Evolutionary conservation across 768 basidiomycete species (phyloP).

Genomic region (Omphalotus guepiniiformis): DNA sequence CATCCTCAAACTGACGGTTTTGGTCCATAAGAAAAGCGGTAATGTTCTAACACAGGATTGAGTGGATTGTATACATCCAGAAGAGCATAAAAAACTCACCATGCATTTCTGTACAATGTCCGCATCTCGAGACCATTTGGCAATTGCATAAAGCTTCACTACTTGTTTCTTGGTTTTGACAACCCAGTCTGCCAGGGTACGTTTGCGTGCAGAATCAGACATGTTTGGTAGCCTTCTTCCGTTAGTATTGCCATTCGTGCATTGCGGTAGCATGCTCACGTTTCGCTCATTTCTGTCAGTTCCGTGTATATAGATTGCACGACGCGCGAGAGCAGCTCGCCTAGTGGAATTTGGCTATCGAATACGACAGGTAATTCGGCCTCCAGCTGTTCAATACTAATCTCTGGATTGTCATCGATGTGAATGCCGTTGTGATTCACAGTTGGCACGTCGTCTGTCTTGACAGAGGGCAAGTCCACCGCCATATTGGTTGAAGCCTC

Average conservation of each 20-base stretch:
- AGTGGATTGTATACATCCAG: constrained; percentile 6
- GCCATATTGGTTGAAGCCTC: not conserved
- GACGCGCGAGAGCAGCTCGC: constrained; percentile 71
- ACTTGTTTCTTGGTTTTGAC: constrained; percentile 89
- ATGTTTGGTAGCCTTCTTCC: constrained; percentile 65
- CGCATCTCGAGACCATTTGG: constrained; percentile 85
- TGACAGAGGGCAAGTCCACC: not conserved
- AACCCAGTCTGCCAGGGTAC: constrained; percentile 82
- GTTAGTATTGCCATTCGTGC: constrained; percentile 3
- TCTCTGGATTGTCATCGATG: constrained; percentile 24
- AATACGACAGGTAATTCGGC: constrained; percentile 67
- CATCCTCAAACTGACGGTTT: constrained; percentile 77
- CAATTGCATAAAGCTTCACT: constrained; percentile 82
- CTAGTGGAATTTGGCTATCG: constrained; percentile 71
- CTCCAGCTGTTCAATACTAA: constrained; percentile 56
- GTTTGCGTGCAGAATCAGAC: constrained; percentile 78
- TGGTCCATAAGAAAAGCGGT: constrained; percentile 84
- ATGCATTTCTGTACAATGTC: constrained; percentile 83
- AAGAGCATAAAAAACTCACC: constrained; percentile 34
- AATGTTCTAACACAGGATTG: constrained; percentile 56
- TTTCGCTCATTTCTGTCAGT: constrained; percentile 79
- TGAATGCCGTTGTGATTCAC: constrained; percentile 25
- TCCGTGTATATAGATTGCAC: constrained; percentile 81
- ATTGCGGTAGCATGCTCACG: constrained; percentile 44
- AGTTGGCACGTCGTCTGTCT: constrained; percentile 1